phyloP scores from a whole-genome alignment of 495 filamentous ascomycete genomes.

The Apiosordaria backusii region DNA sequence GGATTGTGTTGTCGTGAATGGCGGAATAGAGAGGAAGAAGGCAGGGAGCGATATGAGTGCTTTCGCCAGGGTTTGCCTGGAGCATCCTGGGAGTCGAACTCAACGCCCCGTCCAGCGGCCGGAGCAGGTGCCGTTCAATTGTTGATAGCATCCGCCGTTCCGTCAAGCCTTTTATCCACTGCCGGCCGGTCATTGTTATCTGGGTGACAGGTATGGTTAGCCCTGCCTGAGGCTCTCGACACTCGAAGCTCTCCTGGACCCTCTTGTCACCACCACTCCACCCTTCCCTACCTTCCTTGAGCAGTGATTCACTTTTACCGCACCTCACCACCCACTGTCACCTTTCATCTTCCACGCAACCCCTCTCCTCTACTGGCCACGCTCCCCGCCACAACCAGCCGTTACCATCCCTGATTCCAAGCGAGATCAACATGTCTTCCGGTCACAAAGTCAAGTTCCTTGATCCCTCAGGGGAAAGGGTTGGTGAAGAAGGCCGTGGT shows the following conservation, averaged over 20 bases:
- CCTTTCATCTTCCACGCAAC: neutral
- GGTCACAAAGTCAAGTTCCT: slow-evolving; percentile 12
- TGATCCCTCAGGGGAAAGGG: neutral
- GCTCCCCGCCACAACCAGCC: neutral
- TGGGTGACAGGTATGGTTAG: neutral
- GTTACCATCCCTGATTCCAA: neutral
- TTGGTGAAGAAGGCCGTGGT: neutral
- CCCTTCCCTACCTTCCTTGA: neutral
- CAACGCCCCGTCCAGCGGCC: neutral
- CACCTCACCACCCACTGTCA: neutral
- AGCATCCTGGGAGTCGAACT: neutral
- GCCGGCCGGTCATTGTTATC: neutral
- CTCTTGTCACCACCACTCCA: neutral
- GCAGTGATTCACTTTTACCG: too few relatives aligned
- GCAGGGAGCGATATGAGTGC: neutral
- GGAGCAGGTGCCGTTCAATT: neutral
- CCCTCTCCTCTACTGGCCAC: neutral
- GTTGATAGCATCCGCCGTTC: neutral
- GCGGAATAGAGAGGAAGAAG: neutral
- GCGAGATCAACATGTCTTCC: slow-evolving; percentile 11
- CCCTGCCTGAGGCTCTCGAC: slow-evolving; percentile 1
- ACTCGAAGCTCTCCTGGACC: neutral
- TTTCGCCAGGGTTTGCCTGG: neutral
- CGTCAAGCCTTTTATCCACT: neutral
- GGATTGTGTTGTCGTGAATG: neutral